Percentiles rank a stretch among this genome's conserved stretches.
phyloP scores from a whole-genome alignment of 2,329 filamentous ascomycete genomes.

The Fusarium newnesense region DNA sequence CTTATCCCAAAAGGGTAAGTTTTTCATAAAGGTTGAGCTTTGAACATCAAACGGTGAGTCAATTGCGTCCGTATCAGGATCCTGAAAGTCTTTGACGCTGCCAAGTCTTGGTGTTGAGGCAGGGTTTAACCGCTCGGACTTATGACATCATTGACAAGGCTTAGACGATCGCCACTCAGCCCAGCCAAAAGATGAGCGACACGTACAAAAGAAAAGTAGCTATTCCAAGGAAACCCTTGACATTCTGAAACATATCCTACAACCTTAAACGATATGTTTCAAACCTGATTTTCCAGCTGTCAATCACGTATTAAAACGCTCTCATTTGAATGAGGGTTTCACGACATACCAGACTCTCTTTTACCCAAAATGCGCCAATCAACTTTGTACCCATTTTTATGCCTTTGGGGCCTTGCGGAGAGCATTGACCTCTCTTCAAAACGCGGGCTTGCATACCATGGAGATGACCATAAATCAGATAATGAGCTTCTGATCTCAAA shows the following conservation, averaged over 20 bases:
- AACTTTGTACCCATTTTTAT: neutral
- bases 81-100: neutral
- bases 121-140: constrained; percentile 3
- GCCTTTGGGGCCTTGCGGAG: neutral
- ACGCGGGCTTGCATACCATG: constrained; percentile 40
- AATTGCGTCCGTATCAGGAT: neutral
- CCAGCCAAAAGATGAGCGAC: constrained; percentile 6
- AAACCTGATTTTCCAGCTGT: constrained; percentile 9
- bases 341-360: neutral
- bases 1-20: neutral
- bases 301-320: neutral
- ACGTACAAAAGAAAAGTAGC: constrained; percentile 7
- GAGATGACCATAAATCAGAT: constrained; percentile 46
- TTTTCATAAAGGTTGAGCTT: neutral
- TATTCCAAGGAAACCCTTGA: constrained; percentile 25
- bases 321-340: too few relatives aligned
- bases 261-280: constrained; percentile 9
- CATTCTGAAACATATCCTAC: constrained; percentile 19
- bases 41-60: neutral
- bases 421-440: constrained; percentile 33
- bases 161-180: constrained; percentile 21
- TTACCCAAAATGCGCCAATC: constrained; percentile 17
- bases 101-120: constrained; percentile 25
- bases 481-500: constrained; percentile 49
- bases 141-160: constrained; percentile 26